Evolutionary conservation across 2,329 filamentous ascomycete species (phyloP).

Genomic region (Dactylellina parvicollis): DNA sequence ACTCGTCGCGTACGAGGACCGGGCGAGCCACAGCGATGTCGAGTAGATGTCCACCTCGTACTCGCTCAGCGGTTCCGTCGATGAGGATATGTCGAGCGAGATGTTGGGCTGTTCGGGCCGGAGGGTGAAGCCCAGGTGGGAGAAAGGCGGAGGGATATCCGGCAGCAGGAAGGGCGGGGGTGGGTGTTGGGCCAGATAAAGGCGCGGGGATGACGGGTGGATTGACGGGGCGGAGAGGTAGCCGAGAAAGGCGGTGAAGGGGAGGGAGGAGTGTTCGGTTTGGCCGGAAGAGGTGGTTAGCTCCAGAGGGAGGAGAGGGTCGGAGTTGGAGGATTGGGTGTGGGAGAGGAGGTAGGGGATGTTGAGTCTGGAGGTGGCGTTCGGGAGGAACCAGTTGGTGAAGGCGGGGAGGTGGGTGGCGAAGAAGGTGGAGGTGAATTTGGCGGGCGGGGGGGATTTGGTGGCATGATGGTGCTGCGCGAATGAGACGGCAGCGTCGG

Average conservation of each 20-base stretch:
- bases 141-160: constrained; percentile 29
- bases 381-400: constrained; percentile 28
- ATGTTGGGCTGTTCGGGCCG: constrained; percentile 9
- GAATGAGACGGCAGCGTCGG: constrained; percentile 2
- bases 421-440: constrained; percentile 15
- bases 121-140: constrained; percentile 23
- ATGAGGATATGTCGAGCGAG: background rate
- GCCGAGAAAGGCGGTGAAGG: constrained; percentile 7
- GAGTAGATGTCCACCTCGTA: constrained; percentile 39
- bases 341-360: constrained; percentile 10
- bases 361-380: constrained; percentile 14
- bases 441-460: constrained; percentile 4
- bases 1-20: constrained; percentile 63
- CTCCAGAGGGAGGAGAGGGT: constrained; percentile 21
- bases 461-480: background rate
- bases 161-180: constrained; percentile 4
- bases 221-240: constrained; percentile 13
- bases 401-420: constrained; percentile 26
- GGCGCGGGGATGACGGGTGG: background rate
- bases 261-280: background rate
- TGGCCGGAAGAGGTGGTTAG: background rate
- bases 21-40: constrained; percentile 34
- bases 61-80: background rate
- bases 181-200: constrained; percentile 40
- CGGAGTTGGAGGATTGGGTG: background rate